A percentile compares a stretch with the other conserved stretches of the same genome.
phyloP scores from a whole-genome alignment of 2,329 filamentous ascomycete species.

The Beauveria bassiana region DNA sequence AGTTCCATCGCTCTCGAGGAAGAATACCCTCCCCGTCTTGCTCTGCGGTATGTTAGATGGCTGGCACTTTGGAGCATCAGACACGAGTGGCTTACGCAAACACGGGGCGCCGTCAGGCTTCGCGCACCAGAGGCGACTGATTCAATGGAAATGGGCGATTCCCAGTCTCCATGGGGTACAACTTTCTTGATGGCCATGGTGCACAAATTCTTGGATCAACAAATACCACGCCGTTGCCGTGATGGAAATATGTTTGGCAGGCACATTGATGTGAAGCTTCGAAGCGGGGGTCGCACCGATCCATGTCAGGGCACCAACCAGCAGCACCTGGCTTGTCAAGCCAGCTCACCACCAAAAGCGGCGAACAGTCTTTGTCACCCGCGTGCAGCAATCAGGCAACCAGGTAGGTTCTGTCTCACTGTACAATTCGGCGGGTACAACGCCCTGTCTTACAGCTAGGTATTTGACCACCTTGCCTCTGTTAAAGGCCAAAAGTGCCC shows the following conservation, averaged over 20 bases:
- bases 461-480: no score
- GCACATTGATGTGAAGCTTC: neutral
- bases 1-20: constrained; percentile 28
- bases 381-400: no score
- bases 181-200: constrained; percentile 20
- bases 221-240: neutral
- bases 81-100: constrained; percentile 21
- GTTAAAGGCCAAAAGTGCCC: no score
- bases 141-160: constrained; percentile 30
- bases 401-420: no score
- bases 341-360: no score
- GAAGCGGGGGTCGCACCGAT: neutral
- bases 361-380: no score
- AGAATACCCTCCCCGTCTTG: constrained; percentile 28
- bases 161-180: constrained; percentile 31
- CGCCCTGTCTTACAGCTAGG: no score
- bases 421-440: neutral
- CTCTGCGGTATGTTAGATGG: constrained; percentile 14
- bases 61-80: no score
- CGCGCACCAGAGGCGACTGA: constrained; percentile 28
- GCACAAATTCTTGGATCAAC: neutral
- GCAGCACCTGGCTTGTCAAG: neutral
- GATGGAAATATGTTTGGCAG: neutral
- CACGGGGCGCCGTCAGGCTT: constrained; percentile 27
- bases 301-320: neutral